Base-by-base conservation (phyloP, 2,329 filamentous ascomycete species). In the Arachnopeziza araneosa region DNA sequence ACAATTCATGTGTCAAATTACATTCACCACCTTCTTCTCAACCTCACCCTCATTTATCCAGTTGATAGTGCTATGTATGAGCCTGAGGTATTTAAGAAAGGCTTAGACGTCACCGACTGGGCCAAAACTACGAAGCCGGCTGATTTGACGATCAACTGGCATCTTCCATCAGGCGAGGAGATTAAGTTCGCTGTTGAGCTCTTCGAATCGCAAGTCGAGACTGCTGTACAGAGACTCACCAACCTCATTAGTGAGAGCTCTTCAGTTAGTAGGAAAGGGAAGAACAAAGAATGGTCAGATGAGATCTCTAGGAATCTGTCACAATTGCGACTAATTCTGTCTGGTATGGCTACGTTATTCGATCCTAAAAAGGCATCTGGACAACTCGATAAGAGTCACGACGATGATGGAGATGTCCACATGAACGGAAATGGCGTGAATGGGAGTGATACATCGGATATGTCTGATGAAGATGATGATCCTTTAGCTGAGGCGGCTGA, bases 221-320 rank as follows among this genome's bases (percentile, higher is more conserved):
- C 84, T 50, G 93, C 93, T 1, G 83, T 93, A 62, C 79, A 86
- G 60, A 86, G 91, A 63, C 77, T 99, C 14, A 83, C 85, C 63
- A 83, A 87, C 8, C 81, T 99, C n/a, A 96, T 91, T 70, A 87
- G 90, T 63, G 87, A 91, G 52, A 83, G 88, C 44, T 88, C 92
- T 1, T 88, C 86, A 1, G 88, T 98, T 57, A 96, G 92, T 74
- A 85, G 93, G 59, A 93, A 93, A 66, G 95, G 95, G 48, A 96
- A 93, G 73, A 96, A 96, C 67, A 99, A 98, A 75, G 93, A 97
- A 69, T 99, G 95, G 95, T 97, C 93, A 0, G 95, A 99, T 72
- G 96, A 99, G 73, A 88, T 98, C 26, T 93, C 92, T 1, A 82
- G 95, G 58, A 91, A 96, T 66, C 81, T 99, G 59, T 90, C 93